A percentile compares a stretch with the other conserved stretches of the same genome.
Evolutionary conservation across 2,329 filamentous ascomycete species (phyloP).

Genomic region (Hymenoscyphus linearis): DNA sequence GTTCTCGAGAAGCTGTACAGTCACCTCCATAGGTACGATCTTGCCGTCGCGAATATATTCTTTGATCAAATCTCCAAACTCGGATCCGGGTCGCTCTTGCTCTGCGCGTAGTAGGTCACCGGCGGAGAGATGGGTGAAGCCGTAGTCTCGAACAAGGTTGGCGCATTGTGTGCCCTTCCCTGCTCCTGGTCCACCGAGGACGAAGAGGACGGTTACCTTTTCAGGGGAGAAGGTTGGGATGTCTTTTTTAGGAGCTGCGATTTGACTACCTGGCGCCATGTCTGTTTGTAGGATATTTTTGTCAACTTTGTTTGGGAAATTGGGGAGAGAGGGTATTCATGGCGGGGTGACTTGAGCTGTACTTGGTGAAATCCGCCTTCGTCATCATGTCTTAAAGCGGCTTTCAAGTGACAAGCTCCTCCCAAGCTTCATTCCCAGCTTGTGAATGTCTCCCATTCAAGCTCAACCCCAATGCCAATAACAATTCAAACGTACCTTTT

Average conservation of each 20-base stretch:
- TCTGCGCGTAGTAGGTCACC: constrained; percentile 92
- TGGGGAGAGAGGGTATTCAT: neutral
- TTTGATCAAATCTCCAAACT: constrained; percentile 91
- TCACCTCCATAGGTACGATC: constrained; percentile 99
- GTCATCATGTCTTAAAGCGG: constrained; percentile 22
- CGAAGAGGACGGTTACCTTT: constrained; percentile 88
- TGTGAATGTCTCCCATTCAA: neutral
- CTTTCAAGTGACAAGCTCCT: constrained; percentile 18
- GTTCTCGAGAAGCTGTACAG: constrained; percentile 87
- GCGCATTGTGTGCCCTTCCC: constrained; percentile 96
- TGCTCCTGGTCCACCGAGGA: constrained; percentile 90
- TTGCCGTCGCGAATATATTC: constrained; percentile 88
- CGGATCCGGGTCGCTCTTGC: constrained; percentile 76
- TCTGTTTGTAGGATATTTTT: neutral
- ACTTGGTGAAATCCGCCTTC: neutral
- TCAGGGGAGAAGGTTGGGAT: constrained; percentile 67
- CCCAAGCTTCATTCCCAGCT: neutral
- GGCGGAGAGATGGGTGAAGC: constrained; percentile 88
- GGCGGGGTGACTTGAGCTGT: neutral
- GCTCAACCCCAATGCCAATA: neutral
- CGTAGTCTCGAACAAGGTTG: constrained; percentile 79
- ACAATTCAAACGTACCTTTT: constrained; percentile 29
- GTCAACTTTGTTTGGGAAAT: constrained; percentile 36
- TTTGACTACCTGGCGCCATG: constrained; percentile 21
- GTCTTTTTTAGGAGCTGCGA: constrained; percentile 47